Percentiles rank a stretch among this genome's conserved stretches.
Evolutionary conservation across 371 early-diverging fungal species (phyloP).

Genomic region (Thermomucor indicae-seudaticae): DNA sequence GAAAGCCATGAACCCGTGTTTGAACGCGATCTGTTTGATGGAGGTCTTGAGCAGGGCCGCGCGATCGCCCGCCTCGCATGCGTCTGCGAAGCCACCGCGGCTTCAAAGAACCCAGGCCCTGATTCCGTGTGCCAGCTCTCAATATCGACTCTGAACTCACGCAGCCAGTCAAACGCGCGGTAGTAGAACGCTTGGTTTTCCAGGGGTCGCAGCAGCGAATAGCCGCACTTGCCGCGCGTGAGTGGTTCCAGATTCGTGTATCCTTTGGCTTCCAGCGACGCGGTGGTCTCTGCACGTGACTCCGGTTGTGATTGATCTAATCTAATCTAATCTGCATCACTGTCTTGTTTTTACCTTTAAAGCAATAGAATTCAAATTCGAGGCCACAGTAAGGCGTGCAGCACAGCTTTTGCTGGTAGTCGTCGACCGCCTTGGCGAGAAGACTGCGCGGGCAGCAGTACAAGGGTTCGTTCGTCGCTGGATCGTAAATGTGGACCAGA

Average conservation of each 20-base stretch:
- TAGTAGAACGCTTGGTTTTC: slow-evolving; percentile 71
- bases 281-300: slow-evolving; percentile 72
- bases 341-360: too few relatives aligned
- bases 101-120: slow-evolving; percentile 85
- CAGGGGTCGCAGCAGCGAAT: slow-evolving; percentile 70
- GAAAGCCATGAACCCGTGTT: slow-evolving; percentile 67
- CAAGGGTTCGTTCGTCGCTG: slow-evolving; percentile 47
- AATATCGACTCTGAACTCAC: slow-evolving; percentile 60
- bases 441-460: slow-evolving; percentile 66
- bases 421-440: slow-evolving; percentile 49
- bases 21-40: slow-evolving; percentile 70
- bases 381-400: slow-evolving; percentile 65
- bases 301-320: too few relatives aligned
- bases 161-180: slow-evolving; percentile 66
- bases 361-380: slow-evolving; percentile 84
- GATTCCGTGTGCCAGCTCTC: slow-evolving; percentile 86
- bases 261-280: slow-evolving; percentile 55
- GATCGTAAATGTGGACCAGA: slow-evolving; percentile 66
- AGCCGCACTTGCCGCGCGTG: slow-evolving; percentile 83
- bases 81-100: slow-evolving; percentile 66
- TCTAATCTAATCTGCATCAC: too few relatives aligned
- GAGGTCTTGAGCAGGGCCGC: slow-evolving; percentile 77
- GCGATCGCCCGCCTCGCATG: slow-evolving; percentile 68
- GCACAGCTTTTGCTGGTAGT: slow-evolving; percentile 38
- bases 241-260: slow-evolving; percentile 51